Conservation (phyloP, 495 filamentous ascomycete species). For the Neurospora sp. region DNA sequence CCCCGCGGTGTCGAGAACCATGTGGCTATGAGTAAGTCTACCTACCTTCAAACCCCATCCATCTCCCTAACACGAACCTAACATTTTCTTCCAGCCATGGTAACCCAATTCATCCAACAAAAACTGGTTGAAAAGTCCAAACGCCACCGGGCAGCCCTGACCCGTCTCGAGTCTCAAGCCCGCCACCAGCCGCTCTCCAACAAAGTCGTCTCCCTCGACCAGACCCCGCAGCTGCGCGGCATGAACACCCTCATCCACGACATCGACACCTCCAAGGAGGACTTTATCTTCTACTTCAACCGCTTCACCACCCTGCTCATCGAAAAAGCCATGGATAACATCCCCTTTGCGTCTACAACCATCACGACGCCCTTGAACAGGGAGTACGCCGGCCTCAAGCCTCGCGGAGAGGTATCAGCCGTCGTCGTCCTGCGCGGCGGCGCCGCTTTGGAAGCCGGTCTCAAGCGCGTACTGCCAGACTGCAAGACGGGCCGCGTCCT, state of each 20-base stretch:
- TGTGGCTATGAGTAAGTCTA: slow-evolving; percentile 60
- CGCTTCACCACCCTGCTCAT: slow-evolving; percentile 73
- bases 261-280: slow-evolving; percentile 67
- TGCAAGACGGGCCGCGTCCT: slow-evolving; percentile 80
- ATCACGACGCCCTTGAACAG: slow-evolving; percentile 60
- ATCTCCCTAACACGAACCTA: too few relatives aligned
- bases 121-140: slow-evolving; percentile 78
- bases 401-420: slow-evolving; percentile 65
- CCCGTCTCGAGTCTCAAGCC: slow-evolving; percentile 55
- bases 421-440: slow-evolving; percentile 85
- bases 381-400: slow-evolving; percentile 56
- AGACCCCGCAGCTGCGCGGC: slow-evolving; percentile 66
- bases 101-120: slow-evolving; percentile 77
- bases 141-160: slow-evolving; percentile 66
- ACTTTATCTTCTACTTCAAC: slow-evolving; percentile 97
- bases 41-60: too few relatives aligned
- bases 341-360: slow-evolving; percentile 47
- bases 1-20: slow-evolving; percentile 88
- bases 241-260: slow-evolving; percentile 89
- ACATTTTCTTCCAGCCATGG: slow-evolving; percentile 48
- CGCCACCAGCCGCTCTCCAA: slow-evolving; percentile 61
- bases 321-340: slow-evolving; percentile 70
- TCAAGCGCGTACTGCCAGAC: slow-evolving; percentile 83
- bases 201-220: slow-evolving; percentile 59
- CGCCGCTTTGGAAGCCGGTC: slow-evolving; percentile 73